Base-by-base conservation (phyloP, 768 basidiomycete genomes). In the Mycena maculata region DNA sequence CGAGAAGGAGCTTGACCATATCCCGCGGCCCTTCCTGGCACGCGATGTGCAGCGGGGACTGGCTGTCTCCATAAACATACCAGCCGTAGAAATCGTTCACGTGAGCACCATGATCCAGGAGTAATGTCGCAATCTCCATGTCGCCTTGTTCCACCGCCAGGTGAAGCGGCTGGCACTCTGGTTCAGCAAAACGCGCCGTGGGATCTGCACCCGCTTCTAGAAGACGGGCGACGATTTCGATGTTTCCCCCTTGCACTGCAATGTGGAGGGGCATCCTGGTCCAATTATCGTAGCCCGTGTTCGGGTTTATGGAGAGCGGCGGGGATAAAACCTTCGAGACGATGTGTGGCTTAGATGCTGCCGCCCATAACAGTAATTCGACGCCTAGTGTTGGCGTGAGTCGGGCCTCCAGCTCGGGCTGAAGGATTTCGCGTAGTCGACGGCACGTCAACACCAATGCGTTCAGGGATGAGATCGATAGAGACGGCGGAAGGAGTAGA, bases 341-440 rank as follows among this genome's bases (percentile, higher is more conserved):
- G 44, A 67, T 55, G 47, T 67, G 65, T 1, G 53, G 53, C 11
- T 49, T 54, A 4, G 58, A 60, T 20, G 27, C 31, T 23, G 58
- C 49, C n/a, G 65, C 41, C 58, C 59, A 60, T 7, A 23, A 15
- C 1, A 60, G 41, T 15, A 67, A 22, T 2, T 25, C 16, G 11
- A 13, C n/a, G 9, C 23, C 58, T 1, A 60, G 23, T 6, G 52
- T 36, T 10, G 57, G 50, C 25, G 65, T 61, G 33, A 67, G 18
- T 27, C 54, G 65, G 13, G 53, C 13, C n/a, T 61, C 65, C 23
- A 67, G 47, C 42, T 55, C 65, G 4, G 57, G 50, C 44, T 66
- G 65, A 31, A 66, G 58, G 50, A 60, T 59, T 25, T 52, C 30
- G 52, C 53, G 65, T 3, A 60, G 36, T 12, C 56, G 38, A 27